phyloP scores from a whole-genome alignment of 345 rosid species.

The Moricandia arvensis region DNA sequence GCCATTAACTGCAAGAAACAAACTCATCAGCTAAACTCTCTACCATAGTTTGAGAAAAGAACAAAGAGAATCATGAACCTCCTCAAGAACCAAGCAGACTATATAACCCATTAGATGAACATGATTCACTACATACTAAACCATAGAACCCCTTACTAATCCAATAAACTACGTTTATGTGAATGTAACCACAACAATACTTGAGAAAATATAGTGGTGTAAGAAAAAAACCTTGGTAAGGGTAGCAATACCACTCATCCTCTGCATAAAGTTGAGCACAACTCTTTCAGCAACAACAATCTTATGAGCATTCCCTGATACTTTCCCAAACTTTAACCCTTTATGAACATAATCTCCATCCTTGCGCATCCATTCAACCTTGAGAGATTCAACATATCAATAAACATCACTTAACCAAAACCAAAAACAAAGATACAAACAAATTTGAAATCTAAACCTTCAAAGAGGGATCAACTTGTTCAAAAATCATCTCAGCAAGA shows the following conservation, averaged over 20 bases:
- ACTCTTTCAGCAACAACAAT: constrained; percentile 91
- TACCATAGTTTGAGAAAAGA: not conserved
- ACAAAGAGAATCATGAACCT: not conserved
- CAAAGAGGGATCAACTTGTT: constrained; percentile 80
- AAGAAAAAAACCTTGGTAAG: constrained; percentile 63
- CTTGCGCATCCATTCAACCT: constrained; percentile 82
- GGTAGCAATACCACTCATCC: constrained; percentile 99
- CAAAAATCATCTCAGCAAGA: constrained; percentile 81
- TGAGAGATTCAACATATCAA: constrained; percentile 14
- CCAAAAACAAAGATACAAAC: not conserved
- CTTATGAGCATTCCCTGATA: constrained; percentile 78
- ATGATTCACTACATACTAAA: not conserved
- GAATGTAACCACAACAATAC: not conserved
- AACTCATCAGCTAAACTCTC: constrained; percentile 11
- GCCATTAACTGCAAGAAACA: constrained; percentile 76
- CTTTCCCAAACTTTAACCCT: constrained; percentile 92
- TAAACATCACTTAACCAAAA: not conserved
- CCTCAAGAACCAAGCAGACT: not conserved
- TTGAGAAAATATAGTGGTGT: not conserved
- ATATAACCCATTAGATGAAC: not conserved
- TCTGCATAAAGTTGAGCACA: constrained; percentile 91
- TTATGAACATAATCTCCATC: constrained; percentile 85
- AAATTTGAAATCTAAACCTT: constrained; percentile 45
- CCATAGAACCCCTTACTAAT: not conserved
- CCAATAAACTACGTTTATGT: not conserved